Percentiles rank a stretch among this genome's conserved stretches.
These are phyloP conservation scores for Nothophytophthora sp. DNA, from an alignment of 352 stramenopile species.

Conservation along the genomic window DNA sequence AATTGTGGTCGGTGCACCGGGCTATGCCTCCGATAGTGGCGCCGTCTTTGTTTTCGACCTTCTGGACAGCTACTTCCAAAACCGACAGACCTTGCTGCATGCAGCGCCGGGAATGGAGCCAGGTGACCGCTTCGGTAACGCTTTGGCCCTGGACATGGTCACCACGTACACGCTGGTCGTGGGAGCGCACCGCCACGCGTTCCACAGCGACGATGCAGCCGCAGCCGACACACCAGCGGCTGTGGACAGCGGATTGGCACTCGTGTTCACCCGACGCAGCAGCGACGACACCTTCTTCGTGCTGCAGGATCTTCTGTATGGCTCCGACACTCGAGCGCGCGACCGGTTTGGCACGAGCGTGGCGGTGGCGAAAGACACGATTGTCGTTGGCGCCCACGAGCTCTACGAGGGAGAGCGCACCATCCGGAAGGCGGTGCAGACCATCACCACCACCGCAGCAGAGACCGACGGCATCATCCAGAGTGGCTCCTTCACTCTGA, in stretches of 20 bases:
- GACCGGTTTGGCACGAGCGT: slow-evolving; percentile 81
- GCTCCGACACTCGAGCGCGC: slow-evolving; percentile 57
- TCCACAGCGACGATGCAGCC: slow-evolving; percentile 22
- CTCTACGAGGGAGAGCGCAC: slow-evolving; percentile 49
- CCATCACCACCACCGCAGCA: slow-evolving; percentile 43
- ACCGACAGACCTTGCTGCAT: slow-evolving; percentile 62
- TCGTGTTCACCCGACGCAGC: slow-evolving; percentile 57
- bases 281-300: slow-evolving; percentile 67
- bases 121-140: slow-evolving; percentile 70
- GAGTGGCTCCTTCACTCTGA: slow-evolving; percentile 56
- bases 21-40: slow-evolving; percentile 49
- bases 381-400: slow-evolving; percentile 75
- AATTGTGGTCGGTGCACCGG: slow-evolving; percentile 69
- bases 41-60: slow-evolving; percentile 83
- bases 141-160: slow-evolving; percentile 72
- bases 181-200: slow-evolving; percentile 49
- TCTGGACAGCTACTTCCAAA: slow-evolving; percentile 55
- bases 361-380: slow-evolving; percentile 62
- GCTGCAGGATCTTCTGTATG: slow-evolving; percentile 67
- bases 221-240: no score
- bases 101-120: slow-evolving; percentile 38
- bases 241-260: slow-evolving; percentile 43
- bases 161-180: slow-evolving; percentile 73
- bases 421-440: slow-evolving; percentile 76
- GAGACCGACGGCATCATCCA: slow-evolving; percentile 12